Evolutionary conservation across 495 filamentous ascomycete species (phyloP), one percentile per base, ranked within the genome.

Genomic region (Hypoxylon perforatum): DNA sequence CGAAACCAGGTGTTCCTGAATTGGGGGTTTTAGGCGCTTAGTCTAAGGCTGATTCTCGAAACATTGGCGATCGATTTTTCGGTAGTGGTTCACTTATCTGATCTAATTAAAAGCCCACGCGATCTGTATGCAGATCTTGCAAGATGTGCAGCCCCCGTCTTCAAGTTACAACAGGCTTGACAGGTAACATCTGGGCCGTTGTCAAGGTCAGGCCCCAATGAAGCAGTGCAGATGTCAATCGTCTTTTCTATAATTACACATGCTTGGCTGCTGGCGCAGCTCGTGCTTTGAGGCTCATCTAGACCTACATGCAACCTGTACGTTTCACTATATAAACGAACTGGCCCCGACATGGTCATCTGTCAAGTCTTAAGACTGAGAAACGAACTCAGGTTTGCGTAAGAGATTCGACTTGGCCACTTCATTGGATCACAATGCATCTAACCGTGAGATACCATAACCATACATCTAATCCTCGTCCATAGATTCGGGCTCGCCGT

Each of bases 401-500:
- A 14, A 49, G 47, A 28, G 39, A 36, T 18, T 21, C n/a, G 44
- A 47, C 55, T 38, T 52, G 23, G 10, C 56, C 23, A 36, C 41
- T 18, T 17, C 17, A 33, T 50, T 41, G 50, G 44, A 57, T 46
- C 33, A 51, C 22, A 28, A 51, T 57, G 60, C 56, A 64, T 49
- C 56, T 50, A 57, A 19, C 49, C 57, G 46, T 57, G 49, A 63
- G 42, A 64, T 62, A 65, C 49, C 42, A 46, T 35, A 35, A 30
- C 18, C 14, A n/a, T n/a, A n/a, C n/a, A n/a, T 56, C 77, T 77
- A 89, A 72, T 92, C 88, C 77, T 96, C 94, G 63, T 96, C 92
- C 94, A 96, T 96, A 33, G 91, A 94, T 77, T 97, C 93, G 82
- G 89, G 94, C 9, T 78, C 83, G 17, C 76, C 82, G 44, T 81